Evolutionary conservation across 2,329 filamentous ascomycete species (phyloP), one percentile per base, ranked within the genome.

Genomic region (Sclerotinia trifoliorum): DNA sequence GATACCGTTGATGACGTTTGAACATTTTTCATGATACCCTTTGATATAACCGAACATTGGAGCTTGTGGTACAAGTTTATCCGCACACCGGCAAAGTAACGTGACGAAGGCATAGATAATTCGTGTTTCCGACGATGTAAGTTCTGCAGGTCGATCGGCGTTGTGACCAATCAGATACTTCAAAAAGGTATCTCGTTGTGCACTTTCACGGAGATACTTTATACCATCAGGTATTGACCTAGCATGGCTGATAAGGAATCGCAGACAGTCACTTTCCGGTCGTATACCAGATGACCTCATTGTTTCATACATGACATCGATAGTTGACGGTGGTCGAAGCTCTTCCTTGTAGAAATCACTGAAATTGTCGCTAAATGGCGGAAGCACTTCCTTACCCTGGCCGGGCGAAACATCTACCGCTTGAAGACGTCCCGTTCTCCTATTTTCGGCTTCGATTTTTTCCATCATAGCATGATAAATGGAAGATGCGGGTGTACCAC

Each of bases 301-400:
- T 54, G 82, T 80, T 15, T 81, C 75, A 69, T 89, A 90, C 5
- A 94, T 80, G 63, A 85, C 80, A 5, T 82, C 78, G 15, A 88
- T 78, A 1, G 81, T 83, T 39, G 46, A 10, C 2, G 90, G 90
- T 1, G 90, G 86, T 19, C 82, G 80, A 55, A 87, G 79, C n/a
- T 86, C 82, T 51, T 86, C 83, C 71, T 86, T 86, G 68, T 91
- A 90, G 66, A 88, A 86, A n/a, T 88, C 84, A 69, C 82, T 90
- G 74, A 83, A 83, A 77, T 83, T 91, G 77, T 80, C 79, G 67
- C 86, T 82, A 26, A 88, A 79, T 26, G 86, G 82, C 0, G 85
- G 81, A 17, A 83, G 78, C 11, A 83, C 80, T 74, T 89, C 86
- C 70, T 78, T 82, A 51, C 80, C 80, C 72, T 91, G 89, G 17